Conservation (phyloP, 352 stramenopile genomes). For the Aphanomyces euteiches region DNA sequence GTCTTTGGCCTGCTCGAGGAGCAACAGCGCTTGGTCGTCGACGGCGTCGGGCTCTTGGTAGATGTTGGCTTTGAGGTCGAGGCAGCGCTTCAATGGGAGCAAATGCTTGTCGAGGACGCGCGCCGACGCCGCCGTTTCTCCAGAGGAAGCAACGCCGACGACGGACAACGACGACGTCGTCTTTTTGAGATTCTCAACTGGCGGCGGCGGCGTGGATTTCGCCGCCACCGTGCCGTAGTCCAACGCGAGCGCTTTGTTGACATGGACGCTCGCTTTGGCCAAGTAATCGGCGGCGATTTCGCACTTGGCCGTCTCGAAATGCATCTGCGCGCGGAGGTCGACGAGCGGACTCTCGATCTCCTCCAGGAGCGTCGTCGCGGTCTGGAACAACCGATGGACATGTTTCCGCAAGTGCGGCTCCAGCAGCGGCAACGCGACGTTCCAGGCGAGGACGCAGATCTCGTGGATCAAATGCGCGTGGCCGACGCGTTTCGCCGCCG, state of each 20-base stretch:
- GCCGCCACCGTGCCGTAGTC: constrained; percentile 54
- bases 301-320: constrained; percentile 83
- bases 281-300: constrained; percentile 83
- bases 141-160: constrained; percentile 36
- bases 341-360: constrained; percentile 79
- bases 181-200: constrained; percentile 38
- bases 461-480: constrained; percentile 75
- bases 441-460: constrained; percentile 79
- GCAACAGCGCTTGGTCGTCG: constrained; percentile 46
- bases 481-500: constrained; percentile 70
- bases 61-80: constrained; percentile 60
- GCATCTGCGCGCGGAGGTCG: constrained; percentile 66
- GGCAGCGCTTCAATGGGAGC: constrained; percentile 51
- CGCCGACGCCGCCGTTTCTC: background rate
- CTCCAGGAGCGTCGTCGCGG: constrained; percentile 60
- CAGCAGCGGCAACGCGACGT: constrained; percentile 72
- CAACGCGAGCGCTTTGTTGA: constrained; percentile 53
- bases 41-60: constrained; percentile 41
- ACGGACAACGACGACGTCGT: constrained; percentile 26
- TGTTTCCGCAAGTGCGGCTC: constrained; percentile 64
- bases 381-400: constrained; percentile 61
- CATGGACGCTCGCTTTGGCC: constrained; percentile 63
- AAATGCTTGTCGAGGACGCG: constrained; percentile 68
- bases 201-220: background rate
- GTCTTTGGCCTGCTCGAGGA: constrained; percentile 76